Evolutionary conservation across 2,329 filamentous ascomycete genomes (phyloP), one percentile per base, ranked within the genome.

Genomic region (Cryphonectria japonica): DNA sequence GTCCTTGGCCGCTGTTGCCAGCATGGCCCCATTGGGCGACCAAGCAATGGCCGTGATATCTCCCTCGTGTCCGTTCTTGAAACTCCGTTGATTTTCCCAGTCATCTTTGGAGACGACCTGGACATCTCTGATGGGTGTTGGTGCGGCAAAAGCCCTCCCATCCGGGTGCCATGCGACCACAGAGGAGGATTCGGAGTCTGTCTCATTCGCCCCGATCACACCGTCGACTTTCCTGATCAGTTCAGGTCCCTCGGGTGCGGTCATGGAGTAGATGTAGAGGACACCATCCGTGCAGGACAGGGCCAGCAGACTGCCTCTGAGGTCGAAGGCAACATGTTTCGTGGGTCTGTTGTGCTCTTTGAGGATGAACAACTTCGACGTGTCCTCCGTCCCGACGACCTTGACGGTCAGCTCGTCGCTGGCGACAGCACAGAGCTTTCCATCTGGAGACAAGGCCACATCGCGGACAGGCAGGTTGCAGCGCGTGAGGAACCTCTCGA

Each of bases 331-430:
- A 52, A 98, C 86, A 78, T 98, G 94, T 79, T 97, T 97, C n/a
- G 92, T 90, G n/a, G 94, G 90, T 76, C 93, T 93, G 60, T 87
- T 86, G 79, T 98, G 95, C 67, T 97, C 94, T 74, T 93, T 90
- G 11, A 99, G 86, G 74, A 92, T 91, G 76, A 92, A 90, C 66
- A 97, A 88, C 74, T 89, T 87, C 32, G 86, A 90, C 80, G 92
- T 95, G 78, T 98, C 93, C 63, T 90, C 85, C 43, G 92, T 92
- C 76, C 92, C 92, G 73, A 99, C 93, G 32, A 99, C 84, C 80
- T 97, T 97, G 75, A 98, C 93, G 1, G 91, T 92, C 71, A 97
- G 85, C 80, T 99, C 96, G 80, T 98, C 97, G 85, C 95, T 98
- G n/a, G 95, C 94, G 37, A 98, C 94, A 41, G 96, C 96, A 74